Base-by-base conservation (phyloP, 352 stramenopile genomes). In the Phytophthora fragariae region DNA sequence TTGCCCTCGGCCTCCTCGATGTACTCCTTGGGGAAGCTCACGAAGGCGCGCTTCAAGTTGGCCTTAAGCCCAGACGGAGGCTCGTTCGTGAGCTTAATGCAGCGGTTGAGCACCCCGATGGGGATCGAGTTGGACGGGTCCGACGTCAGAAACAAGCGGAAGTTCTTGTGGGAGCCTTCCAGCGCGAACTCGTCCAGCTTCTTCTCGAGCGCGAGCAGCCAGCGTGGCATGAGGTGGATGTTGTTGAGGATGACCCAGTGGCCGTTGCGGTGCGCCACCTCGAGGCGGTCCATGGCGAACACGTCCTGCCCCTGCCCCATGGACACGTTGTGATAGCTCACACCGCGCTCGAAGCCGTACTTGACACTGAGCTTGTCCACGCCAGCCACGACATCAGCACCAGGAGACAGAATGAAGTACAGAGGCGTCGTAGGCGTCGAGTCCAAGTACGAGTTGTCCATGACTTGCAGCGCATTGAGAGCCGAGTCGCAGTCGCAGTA, bases 241-340 rank as follows among this genome's bases (percentile, higher is more conserved):
- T 99, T 99, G 79, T 99, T 99, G 39, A 99, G 85, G 63, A 99
- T 98, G 9, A 99, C 97, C 97, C 97, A 99, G 79, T 99, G 94
- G 21, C 97, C 97, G 59, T 99, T 98, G 39, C 93, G 91, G 70
- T 99, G 96, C 11, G 95, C 97, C 19, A 96, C 92, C 67, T 99
- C 94, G 10, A 99, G 88, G 9, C 94, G 96, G 70, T 97, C 89
- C 95, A 98, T 98, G 1, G 97, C 97, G 44, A 98, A 95, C 46
- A 98, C 85, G 70, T 99, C 97, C 65, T 98, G 94, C 1, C 97
- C 97, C 83, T 99, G 97, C 3, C 97, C 97, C 97, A 99, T 99
- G 46, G 92, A 98, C 53, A 99, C 96, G 70, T 99, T 99, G 77
- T 98, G 94, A 76, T 99, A 99, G 50, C 91, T 98, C 61, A 98